Conservation (phyloP, 352 stramenopile genomes). For the Pythium inflatum region DNA sequence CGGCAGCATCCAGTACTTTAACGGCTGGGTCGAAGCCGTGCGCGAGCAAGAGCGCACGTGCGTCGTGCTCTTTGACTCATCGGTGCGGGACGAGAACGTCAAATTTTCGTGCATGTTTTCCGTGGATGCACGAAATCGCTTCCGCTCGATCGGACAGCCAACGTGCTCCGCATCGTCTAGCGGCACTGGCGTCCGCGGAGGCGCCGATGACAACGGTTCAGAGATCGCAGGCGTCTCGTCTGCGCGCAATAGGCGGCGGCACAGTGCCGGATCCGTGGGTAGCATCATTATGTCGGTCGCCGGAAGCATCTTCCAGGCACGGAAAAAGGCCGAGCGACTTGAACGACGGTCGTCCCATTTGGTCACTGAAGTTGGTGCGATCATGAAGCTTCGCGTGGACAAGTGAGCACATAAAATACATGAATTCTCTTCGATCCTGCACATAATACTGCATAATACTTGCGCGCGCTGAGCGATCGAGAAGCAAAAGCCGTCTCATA, state of each 20-base stretch:
- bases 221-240: constrained; percentile 15
- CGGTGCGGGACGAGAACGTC: constrained; percentile 59
- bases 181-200: constrained; percentile 27
- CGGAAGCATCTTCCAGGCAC: constrained; percentile 49
- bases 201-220: constrained; percentile 28
- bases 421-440: constrained; percentile 7
- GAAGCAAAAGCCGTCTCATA: background rate
- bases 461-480: background rate
- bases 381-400: constrained; percentile 16
- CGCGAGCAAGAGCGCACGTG: constrained; percentile 63
- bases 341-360: constrained; percentile 47
- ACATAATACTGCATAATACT: constrained; percentile 2
- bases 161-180: constrained; percentile 46
- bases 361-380: constrained; percentile 32
- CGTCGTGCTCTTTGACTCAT: constrained; percentile 73
- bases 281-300: constrained; percentile 66
- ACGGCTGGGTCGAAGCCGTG: constrained; percentile 58
- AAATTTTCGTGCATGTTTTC: constrained; percentile 77
- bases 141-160: constrained; percentile 41
- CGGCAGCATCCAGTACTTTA: constrained; percentile 61
- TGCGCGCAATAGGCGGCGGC: constrained; percentile 26
- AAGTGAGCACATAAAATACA: constrained; percentile 11
- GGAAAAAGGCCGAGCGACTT: constrained; percentile 38
- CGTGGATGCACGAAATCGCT: constrained; percentile 51
- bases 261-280: constrained; percentile 61